Evolutionary conservation across 495 filamentous ascomycete genomes (phyloP).

Genomic region (Pyrenula massariospora): DNA sequence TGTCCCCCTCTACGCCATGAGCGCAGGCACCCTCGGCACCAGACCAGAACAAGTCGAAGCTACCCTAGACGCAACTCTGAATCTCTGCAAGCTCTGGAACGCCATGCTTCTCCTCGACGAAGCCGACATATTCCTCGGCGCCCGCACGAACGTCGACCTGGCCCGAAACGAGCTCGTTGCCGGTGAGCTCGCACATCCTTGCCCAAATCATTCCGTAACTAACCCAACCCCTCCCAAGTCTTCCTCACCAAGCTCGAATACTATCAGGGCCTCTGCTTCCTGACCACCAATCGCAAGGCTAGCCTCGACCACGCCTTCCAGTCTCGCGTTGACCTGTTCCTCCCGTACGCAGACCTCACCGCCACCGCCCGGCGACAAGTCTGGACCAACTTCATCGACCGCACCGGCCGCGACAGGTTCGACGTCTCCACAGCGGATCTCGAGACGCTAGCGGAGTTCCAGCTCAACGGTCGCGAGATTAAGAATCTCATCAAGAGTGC

Average conservation of each 20-base stretch:
- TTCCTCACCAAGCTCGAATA: slow-evolving; percentile 42
- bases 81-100: background rate
- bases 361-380: background rate
- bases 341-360: background rate
- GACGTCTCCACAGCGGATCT: background rate
- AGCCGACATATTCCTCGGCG: background rate
- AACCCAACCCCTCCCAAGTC: slow-evolving; percentile 10
- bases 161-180: background rate
- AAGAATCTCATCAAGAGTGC: background rate
- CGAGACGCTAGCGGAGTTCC: background rate
- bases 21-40: background rate
- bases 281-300: slow-evolving; percentile 41
- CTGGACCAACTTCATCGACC: background rate
- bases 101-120: background rate
- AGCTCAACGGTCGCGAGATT: background rate
- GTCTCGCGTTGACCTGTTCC: background rate
- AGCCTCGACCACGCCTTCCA: slow-evolving; percentile 30
- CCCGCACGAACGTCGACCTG: background rate
- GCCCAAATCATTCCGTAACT: background rate
- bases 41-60: background rate
- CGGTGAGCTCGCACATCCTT: background rate
- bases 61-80: background rate
- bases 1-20: background rate
- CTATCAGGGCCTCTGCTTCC: slow-evolving; percentile 46
- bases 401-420: background rate